These are phyloP conservation scores for Tilletia horrida DNA, from an alignment of 1,284 basidiomycete species.

Conservation along the genomic window DNA sequence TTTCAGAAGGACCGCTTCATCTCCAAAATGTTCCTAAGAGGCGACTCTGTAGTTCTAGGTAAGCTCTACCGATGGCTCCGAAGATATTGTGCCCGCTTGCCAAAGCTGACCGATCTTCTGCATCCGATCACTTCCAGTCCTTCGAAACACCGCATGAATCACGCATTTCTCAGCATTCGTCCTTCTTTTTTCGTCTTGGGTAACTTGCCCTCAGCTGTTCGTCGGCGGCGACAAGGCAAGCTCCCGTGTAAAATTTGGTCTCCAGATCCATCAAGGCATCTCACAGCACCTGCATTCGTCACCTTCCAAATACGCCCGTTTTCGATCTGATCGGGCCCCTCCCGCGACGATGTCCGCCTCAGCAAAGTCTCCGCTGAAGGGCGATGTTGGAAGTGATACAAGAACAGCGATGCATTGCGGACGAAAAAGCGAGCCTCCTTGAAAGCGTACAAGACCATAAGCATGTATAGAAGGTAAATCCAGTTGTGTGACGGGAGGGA, in stretches of 20 bases:
- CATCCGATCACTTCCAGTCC: not conserved
- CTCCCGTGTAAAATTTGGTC: not conserved
- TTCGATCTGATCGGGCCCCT: too few species aligned
- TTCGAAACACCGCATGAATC: conserved; percentile 21
- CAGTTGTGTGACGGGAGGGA: too few species aligned
- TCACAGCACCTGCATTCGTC: conserved; percentile 4
- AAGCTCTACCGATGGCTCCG: not conserved
- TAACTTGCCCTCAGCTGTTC: not conserved
- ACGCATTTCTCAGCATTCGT: not conserved
- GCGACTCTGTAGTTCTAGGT: conserved; percentile 52
- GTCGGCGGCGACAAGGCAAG: not conserved
- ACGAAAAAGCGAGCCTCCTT: too few species aligned
- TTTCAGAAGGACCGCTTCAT: conserved; percentile 76
- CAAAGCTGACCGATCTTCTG: not conserved
- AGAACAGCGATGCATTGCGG: too few species aligned
- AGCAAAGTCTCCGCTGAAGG: too few species aligned
- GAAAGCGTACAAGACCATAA: too few species aligned
- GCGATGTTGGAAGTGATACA: too few species aligned
- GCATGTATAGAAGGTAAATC: too few species aligned
- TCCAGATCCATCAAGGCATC: conserved; percentile 12
- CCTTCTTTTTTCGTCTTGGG: not conserved
- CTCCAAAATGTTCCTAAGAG: conserved; percentile 79
- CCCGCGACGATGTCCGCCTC: too few species aligned
- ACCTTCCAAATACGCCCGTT: not conserved
- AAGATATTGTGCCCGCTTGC: not conserved